Base-by-base conservation (phyloP, 257 asterid species). In the Salvia rosmarinus region DNA sequence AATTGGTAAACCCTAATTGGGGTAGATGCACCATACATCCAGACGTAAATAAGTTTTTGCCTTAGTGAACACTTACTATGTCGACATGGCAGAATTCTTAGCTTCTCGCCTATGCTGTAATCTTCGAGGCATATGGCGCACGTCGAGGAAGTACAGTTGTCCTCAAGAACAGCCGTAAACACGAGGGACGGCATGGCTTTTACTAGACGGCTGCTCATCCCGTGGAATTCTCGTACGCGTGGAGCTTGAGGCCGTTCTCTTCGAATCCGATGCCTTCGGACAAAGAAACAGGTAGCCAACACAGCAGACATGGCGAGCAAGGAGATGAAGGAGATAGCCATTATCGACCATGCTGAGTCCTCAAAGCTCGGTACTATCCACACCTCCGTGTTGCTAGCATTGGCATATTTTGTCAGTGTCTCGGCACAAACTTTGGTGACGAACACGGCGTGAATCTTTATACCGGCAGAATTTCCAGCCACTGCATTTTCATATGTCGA, bases 111-210 rank as follows among this genome's bases (percentile, higher is more conserved):
- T 34, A 88, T 78, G 68, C 44, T 83, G 78, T 92, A 92, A 44
- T 92, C 98, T 83, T 92, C 98, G 11, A 92, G 96, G 79, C 98
- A 92, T 70, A 92, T 89, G 49, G 98, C 96, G 69, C 98, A 92
- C 13, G 96, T 85, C 47, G 75, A 54, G 16, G 98, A 88, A 68
- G 98, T 89, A 72, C 86, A 85, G 70, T 88, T 92, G 69, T 92
- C 96, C 81, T 92, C 96, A 6, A 89, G 78, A 64, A 86, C 92
- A 7, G 96, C 82, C 4, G 96, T 92, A 68, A 92, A 92, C 71
- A 85, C 82, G 43, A 92, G 76, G 74, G 85, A 86, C 8, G 96
- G 98, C 96, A 92, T 85, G 12, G 98, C 96, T 78, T 84, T 88
- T 70, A 89, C 95, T 79, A 92, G 79, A 65, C 91, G 94, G 57